Conservation (phyloP, 192 early-diverging fungal genomes). For the Backusella australiensis region DNA sequence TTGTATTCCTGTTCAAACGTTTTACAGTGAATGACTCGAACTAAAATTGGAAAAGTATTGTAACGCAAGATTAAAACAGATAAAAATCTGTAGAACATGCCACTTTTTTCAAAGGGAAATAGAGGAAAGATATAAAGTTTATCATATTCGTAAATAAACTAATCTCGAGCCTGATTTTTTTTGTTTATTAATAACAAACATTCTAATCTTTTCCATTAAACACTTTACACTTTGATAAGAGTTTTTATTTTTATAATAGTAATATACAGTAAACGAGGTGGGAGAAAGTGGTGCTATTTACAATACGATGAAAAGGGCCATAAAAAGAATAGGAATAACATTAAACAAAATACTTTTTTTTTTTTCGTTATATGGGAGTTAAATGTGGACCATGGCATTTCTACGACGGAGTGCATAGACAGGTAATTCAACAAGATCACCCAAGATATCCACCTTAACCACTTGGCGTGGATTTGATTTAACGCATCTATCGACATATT, state of each 20-base stretch:
- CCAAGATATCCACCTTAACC: slow-evolving; percentile 14
- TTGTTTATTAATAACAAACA: no score
- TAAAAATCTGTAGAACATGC: not conserved
- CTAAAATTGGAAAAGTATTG: not conserved
- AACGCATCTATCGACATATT: slow-evolving; percentile 13
- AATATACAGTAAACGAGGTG: not conserved
- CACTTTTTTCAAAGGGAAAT: not conserved
- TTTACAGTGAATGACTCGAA: not conserved
- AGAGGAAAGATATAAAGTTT: not conserved
- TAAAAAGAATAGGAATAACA: not conserved
- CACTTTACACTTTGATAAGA: not conserved
- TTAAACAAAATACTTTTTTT: not conserved
- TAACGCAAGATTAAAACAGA: not conserved
- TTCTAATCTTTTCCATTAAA: no score
- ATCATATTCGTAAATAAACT: no score
- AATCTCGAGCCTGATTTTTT: no score
- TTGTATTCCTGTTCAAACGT: not conserved
- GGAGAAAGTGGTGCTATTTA: not conserved
- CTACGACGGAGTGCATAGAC: slow-evolving; percentile 9
- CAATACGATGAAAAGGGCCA: not conserved
- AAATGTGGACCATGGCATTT: slow-evolving; percentile 16
- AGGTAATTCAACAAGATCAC: slow-evolving; percentile 10
- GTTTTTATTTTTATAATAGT: not conserved
- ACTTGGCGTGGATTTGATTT: slow-evolving; percentile 13
- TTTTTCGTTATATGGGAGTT: not conserved